Percentiles rank a stretch among this genome's conserved stretches.
These are phyloP conservation scores for Monosporascus sp. DNA, from an alignment of 2,329 filamentous ascomycete genomes.

Conservation along the genomic window DNA sequence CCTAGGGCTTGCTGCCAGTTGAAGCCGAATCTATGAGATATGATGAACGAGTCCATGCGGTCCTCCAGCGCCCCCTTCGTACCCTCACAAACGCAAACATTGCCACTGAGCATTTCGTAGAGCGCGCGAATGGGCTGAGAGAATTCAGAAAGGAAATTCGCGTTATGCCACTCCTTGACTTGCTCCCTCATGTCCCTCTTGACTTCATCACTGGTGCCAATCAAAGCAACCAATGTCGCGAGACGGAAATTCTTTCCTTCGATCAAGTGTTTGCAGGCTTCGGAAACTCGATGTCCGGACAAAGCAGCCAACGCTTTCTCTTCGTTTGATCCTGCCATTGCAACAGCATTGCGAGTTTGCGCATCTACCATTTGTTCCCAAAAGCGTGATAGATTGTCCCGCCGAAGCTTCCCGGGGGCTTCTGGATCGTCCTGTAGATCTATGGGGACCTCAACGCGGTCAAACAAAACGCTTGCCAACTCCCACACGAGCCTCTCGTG, in stretches of 20 bases:
- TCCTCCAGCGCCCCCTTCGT: conserved; percentile 73
- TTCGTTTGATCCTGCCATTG: conserved; percentile 60
- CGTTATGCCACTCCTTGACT: conserved; percentile 75
- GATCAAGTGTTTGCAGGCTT: conserved; percentile 76
- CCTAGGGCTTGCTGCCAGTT: conserved; percentile 95
- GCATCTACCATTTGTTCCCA: conserved; percentile 62
- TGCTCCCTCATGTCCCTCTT: conserved; percentile 74
- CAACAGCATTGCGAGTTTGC: conserved; percentile 47
- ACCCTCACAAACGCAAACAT: conserved; percentile 78
- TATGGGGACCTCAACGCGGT: conserved; percentile 48
- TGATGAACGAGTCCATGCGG: conserved; percentile 70
- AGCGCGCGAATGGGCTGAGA: conserved; percentile 76
- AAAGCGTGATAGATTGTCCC: conserved; percentile 62
- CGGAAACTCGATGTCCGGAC: conserved; percentile 69
- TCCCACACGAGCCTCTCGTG: conserved; percentile 80
- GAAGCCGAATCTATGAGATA: conserved; percentile 77
- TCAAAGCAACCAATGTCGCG: conserved; percentile 77
- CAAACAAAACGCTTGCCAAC: conserved; percentile 81
- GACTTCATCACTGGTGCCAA: conserved; percentile 65
- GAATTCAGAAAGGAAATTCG: conserved; percentile 83
- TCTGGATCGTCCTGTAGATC: conserved; percentile 32
- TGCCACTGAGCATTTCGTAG: conserved; percentile 84
- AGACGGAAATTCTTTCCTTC: conserved; percentile 74
- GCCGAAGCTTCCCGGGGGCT: conserved; percentile 36
- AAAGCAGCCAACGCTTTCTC: conserved; percentile 80